Evolutionary conservation across 768 basidiomycete genomes (phyloP), one percentile per base, ranked within the genome.

Genomic region (Boletus pseudopeckii): DNA sequence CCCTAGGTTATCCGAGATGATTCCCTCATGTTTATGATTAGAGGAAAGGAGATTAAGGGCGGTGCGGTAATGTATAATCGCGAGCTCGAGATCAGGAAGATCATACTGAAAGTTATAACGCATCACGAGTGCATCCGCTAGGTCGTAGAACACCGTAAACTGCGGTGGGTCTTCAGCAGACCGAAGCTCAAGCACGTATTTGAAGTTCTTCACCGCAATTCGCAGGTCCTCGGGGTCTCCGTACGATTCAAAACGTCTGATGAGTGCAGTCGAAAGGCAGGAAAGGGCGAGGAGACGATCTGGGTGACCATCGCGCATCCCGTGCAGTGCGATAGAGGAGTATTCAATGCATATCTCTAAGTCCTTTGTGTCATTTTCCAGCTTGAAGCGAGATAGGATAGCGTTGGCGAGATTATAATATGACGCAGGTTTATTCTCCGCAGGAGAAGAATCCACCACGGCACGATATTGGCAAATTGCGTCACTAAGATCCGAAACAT

Each of bases 351-450:
- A 64, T 30, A 59, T 53, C 11, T 60, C 58, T 14, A 69, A 53
- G 47, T 69, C 68, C 7, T 55, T 41, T n/a, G 30, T 41, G n/a
- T 60, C 38, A 7, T 50, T 54, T 47, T 54, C 45, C 6, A 64
- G 9, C 45, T 66, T 68, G 56, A 61, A 68, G 28, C 69, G 68
- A 37, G 62, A 66, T 18, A 70, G 51, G 41, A 70, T 44, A 24
- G 68, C 67, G 38, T 67, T 68, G 42, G 66, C 69, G 30, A 69
- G 69, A 49, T 66, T 69, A 46, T 68, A 68, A 43, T 54, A 59
- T 8, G 61, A 59, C 3, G 61, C 52, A 17, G 61, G 51, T 48
- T 46, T 59, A 30, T 60, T 61, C 40, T 68, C 60, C 9, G 45
- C 46, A 17, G 45, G 47, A 43, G 54, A 56, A 45, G 45, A 56